Evolutionary conservation across 2,329 filamentous ascomycete species (phyloP).

Genomic region (Fusarium sulawesiense): DNA sequence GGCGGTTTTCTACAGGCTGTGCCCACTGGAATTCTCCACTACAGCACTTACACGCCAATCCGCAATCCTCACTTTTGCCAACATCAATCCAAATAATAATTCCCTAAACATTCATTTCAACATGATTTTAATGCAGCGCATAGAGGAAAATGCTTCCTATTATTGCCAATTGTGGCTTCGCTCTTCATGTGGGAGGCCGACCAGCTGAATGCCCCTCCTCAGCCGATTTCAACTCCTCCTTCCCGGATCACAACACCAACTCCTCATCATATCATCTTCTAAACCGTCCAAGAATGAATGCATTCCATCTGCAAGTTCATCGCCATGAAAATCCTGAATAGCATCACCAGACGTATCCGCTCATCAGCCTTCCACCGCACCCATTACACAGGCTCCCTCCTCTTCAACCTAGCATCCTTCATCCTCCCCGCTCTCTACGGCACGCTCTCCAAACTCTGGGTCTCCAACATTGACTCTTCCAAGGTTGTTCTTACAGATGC

Average conservation of each 20-base stretch:
- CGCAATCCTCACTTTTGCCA: too few relatives aligned
- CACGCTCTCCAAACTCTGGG: slow-evolving; percentile 77
- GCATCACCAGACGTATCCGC: not conserved
- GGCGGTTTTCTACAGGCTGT: not conserved
- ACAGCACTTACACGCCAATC: not conserved
- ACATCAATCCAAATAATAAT: too few relatives aligned
- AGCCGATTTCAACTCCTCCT: not conserved
- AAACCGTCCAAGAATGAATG: fast-evolving
- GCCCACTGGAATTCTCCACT: not conserved
- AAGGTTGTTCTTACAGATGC: slow-evolving; percentile 55
- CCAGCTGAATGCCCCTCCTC: slow-evolving; percentile 2
- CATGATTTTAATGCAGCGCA: too few relatives aligned
- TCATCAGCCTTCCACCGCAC: slow-evolving; percentile 31
- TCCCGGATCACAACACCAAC: not conserved
- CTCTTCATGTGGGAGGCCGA: slow-evolving; percentile 22
- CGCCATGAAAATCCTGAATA: slow-evolving; percentile 18
- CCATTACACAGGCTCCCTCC: slow-evolving; percentile 65
- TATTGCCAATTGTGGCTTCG: not conserved
- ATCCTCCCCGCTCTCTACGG: slow-evolving; percentile 73
- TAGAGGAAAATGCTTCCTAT: not conserved
- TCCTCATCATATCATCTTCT: not conserved
- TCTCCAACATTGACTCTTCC: slow-evolving; percentile 72
- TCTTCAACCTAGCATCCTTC: slow-evolving; percentile 73
- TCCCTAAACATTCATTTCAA: too few relatives aligned
- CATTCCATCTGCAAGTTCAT: fast-evolving